A percentile compares a stretch with the other conserved stretches of the same genome.
phyloP scores from a whole-genome alignment of 2,329 filamentous ascomycete genomes.

The Pseudogymnoascus sp. region DNA sequence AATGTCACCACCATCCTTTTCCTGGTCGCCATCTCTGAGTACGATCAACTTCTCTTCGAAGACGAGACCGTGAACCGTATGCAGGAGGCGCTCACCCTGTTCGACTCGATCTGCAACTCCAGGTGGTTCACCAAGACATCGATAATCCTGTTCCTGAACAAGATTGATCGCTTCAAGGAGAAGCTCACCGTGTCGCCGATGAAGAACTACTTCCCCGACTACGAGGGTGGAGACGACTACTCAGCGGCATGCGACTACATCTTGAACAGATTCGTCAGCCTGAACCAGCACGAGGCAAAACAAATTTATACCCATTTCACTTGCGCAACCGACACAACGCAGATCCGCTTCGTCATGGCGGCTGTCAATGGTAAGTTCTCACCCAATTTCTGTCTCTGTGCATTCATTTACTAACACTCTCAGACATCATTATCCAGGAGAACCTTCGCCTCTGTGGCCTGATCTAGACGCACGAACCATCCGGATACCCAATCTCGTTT shows the following conservation, averaged over 20 bases:
- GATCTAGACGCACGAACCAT: constrained; percentile 53
- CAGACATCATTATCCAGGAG: constrained; percentile 99
- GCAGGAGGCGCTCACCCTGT: constrained; percentile 79
- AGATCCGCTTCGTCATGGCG: constrained; percentile 99
- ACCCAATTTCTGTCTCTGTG: background rate
- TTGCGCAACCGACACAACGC: constrained; percentile 95
- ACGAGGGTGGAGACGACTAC: constrained; percentile 93
- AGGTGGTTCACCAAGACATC: constrained; percentile 87
- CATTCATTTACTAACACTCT: constrained; percentile 34
- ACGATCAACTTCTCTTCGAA: constrained; percentile 92
- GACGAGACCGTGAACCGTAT: constrained; percentile 95
- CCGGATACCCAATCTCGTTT: background rate
- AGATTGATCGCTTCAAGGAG: constrained; percentile 83
- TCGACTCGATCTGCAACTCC: constrained; percentile 81
- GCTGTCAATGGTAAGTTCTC: constrained; percentile 80
- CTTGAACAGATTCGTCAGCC: constrained; percentile 91
- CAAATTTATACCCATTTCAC: constrained; percentile 99
- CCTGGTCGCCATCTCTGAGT: constrained; percentile 90
- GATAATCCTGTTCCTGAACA: constrained; percentile 83
- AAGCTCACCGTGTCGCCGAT: constrained; percentile 77
- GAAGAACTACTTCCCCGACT: constrained; percentile 83
- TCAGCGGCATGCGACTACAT: constrained; percentile 96
- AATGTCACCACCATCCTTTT: constrained; percentile 83
- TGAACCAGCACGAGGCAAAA: constrained; percentile 99
- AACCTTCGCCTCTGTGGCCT: constrained; percentile 94